Base-by-base conservation (phyloP, 306 rosid genomes). In the Dryas octopetala region DNA sequence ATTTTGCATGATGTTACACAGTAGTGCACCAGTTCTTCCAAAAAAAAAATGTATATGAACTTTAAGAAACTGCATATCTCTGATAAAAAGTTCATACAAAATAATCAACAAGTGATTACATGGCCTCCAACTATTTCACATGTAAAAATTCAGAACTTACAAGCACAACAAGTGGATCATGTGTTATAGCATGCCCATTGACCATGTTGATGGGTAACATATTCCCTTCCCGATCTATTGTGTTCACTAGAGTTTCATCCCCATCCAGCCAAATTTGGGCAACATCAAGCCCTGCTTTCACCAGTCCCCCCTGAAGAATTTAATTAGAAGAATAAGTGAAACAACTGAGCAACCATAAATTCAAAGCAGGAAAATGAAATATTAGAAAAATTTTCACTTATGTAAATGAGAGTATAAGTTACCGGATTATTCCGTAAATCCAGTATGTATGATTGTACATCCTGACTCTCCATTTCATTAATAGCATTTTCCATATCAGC, bases 261-360 rank as follows among this genome's bases (percentile, higher is more conserved):
- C 98, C 98, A 73, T 95, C 98, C 62, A 95, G 75, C 98, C 97
- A 95, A 69, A 95, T 91, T 80, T 91, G 96, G 66, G 98, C 97
- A 76, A 95, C 97, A 77, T 95, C 97, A 69, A 95, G 98, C 17
- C 97, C 97, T 3, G 87, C 91, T 86, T 74, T 91, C 55, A 95
- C 97, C 73, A 95, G 88, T 45, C 98, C 98, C 47, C 98, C 98
- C 98, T 95, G 89, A 77, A 74, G 66, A 64, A 62, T 68, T 68
- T 9, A 80, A 16, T 67, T 68, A 58, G 52, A 74, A 17, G 43
- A 72, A 48, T 17, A 50, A 53, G 28, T 5, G 61, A 51, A 80
- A 77, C 62, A 44, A 15, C 23, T 28, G 47, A 53, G 38, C 63
- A 64, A 47, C 66, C 23, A 50, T 62, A 54, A 48, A 49, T 48